phyloP scores from a whole-genome alignment of 2,329 filamentous ascomycete genomes.

The Tolypocladium capitatum region DNA sequence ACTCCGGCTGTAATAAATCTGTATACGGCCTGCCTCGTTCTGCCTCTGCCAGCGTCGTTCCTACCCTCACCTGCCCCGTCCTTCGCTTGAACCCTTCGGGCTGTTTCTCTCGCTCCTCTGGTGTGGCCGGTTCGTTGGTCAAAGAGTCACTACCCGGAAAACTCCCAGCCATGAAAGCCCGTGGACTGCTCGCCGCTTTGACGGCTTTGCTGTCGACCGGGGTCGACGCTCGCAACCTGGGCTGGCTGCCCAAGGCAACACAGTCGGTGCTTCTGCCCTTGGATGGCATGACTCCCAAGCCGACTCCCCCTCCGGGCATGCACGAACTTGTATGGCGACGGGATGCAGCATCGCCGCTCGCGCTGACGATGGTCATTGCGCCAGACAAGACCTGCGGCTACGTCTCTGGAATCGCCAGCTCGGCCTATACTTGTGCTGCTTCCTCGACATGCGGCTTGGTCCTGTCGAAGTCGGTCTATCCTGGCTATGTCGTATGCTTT shows the following conservation, averaged over 20 bases:
- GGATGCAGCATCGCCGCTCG: not conserved
- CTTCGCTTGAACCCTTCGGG: not conserved
- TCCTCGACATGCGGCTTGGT: slow-evolving; percentile 26
- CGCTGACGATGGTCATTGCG: slow-evolving; percentile 21
- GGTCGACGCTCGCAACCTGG: slow-evolving; percentile 16
- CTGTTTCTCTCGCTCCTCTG: not conserved
- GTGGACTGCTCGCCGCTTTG: slow-evolving; percentile 7
- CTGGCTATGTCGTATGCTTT: slow-evolving; percentile 31
- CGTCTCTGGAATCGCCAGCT: slow-evolving; percentile 25
- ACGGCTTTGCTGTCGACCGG: slow-evolving; percentile 15
- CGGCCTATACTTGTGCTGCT: slow-evolving; percentile 24
- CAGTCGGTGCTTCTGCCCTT: slow-evolving; percentile 15
- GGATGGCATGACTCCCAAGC: slow-evolving; percentile 24
- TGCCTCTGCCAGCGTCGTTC: not conserved
- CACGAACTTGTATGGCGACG: slow-evolving; percentile 16
- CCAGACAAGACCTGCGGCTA: slow-evolving; percentile 39
- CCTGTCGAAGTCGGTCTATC: slow-evolving; percentile 12
- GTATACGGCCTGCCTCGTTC: not conserved
- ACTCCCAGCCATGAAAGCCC: slow-evolving; percentile 10
- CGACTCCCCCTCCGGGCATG: slow-evolving; percentile 25
- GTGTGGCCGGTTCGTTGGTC: not conserved
- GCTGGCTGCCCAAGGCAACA: slow-evolving; percentile 20
- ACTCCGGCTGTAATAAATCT: slow-evolving; percentile 1
- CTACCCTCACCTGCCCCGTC: not conserved
- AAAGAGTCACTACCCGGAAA: not conserved